Conservation (phyloP, 805 yeast genomes). For the Spathaspora girioi region DNA sequence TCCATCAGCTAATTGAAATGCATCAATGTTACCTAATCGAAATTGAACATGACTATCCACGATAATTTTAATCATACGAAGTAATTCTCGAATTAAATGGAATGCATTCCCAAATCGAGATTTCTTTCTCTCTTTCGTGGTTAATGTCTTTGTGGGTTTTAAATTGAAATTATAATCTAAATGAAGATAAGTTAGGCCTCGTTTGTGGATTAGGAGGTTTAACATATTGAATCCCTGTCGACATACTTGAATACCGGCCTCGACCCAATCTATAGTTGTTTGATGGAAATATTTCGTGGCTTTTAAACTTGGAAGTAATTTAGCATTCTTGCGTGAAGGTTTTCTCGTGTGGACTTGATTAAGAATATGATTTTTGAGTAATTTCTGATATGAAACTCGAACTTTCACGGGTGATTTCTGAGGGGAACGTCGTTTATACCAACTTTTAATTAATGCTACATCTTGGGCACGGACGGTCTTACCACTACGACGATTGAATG, state of each 20-base stretch:
- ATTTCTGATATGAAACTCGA: conserved; percentile 82
- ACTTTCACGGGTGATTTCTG: conserved; percentile 68
- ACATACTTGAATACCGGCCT: conserved; percentile 93
- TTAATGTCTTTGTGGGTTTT: conserved; percentile 92
- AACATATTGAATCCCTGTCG: conserved; percentile 93
- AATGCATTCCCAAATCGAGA: conserved; percentile 96
- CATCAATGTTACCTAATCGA: conserved; percentile 85
- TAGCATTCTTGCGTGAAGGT: conserved; percentile 47
- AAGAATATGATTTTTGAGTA: conserved; percentile 71
- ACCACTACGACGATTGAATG: conserved; percentile 77
- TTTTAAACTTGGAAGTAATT: conserved; percentile 61
- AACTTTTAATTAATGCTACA: conserved; percentile 75
- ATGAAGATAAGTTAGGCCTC: conserved; percentile 89
- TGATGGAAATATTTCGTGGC: conserved; percentile 86
- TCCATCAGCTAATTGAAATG: conserved; percentile 94
- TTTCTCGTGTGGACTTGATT: conserved; percentile 59
- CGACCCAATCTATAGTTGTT: conserved; percentile 96
- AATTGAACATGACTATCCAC: conserved; percentile 94
- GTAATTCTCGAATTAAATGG: conserved; percentile 85
- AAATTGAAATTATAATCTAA: conserved; percentile 92
- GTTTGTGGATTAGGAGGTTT: conserved; percentile 81
- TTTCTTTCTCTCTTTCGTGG: conserved; percentile 93
- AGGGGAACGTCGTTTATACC: conserved; percentile 74
- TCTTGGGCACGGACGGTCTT: conserved; percentile 80
- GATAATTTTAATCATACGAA: conserved; percentile 75